Conservation (phyloP, 495 filamentous ascomycete genomes). For the Daldinia bambusicola region DNA sequence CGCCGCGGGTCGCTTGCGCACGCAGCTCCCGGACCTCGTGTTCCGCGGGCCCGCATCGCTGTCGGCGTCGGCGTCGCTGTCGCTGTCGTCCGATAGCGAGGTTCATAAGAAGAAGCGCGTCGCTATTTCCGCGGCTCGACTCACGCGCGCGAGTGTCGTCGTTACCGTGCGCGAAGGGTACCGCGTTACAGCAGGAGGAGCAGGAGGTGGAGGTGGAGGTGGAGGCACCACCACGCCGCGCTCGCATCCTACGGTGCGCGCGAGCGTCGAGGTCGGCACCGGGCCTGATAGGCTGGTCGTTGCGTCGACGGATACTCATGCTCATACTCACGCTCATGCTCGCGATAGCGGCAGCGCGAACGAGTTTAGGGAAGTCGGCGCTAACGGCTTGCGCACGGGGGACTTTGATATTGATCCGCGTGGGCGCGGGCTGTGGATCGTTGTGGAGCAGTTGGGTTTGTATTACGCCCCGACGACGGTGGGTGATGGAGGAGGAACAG, state of each 20-base stretch:
- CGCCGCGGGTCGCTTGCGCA: conserved; percentile 73
- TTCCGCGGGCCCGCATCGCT: conserved; percentile 21
- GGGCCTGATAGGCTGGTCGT: conserved; percentile 72
- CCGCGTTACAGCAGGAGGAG: conserved; percentile 12
- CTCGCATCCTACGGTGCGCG: conserved; percentile 64
- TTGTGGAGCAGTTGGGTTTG: conserved; percentile 76
- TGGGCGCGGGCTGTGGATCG: conserved; percentile 73
- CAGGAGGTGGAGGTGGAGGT: too few relatives aligned
- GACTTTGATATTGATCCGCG: conserved; percentile 76
- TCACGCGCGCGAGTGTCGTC: conserved; percentile 69
- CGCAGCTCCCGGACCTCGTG: conserved; percentile 57
- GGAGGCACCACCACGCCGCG: conserved; percentile 43
- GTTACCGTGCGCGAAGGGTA: conserved; percentile 15
- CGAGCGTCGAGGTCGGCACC: conserved; percentile 74
- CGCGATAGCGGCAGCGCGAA: conserved; percentile 55
- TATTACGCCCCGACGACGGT: conserved; percentile 31
- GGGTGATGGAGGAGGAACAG: conserved; percentile 55
- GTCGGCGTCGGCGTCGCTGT: conserved; percentile 50
- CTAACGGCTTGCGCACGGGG: conserved; percentile 70
- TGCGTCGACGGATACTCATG: conserved; percentile 57
- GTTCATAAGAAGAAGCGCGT: conserved; percentile 58
- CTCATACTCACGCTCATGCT: neutral
- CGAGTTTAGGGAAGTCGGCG: conserved; percentile 72
- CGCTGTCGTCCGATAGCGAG: conserved; percentile 49
- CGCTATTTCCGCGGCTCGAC: conserved; percentile 58